A percentile compares a stretch with the other conserved stretches of the same genome.
Evolutionary conservation across 306 rosid genomes (phyloP).

Genomic region (Cucurbita pepo): DNA sequence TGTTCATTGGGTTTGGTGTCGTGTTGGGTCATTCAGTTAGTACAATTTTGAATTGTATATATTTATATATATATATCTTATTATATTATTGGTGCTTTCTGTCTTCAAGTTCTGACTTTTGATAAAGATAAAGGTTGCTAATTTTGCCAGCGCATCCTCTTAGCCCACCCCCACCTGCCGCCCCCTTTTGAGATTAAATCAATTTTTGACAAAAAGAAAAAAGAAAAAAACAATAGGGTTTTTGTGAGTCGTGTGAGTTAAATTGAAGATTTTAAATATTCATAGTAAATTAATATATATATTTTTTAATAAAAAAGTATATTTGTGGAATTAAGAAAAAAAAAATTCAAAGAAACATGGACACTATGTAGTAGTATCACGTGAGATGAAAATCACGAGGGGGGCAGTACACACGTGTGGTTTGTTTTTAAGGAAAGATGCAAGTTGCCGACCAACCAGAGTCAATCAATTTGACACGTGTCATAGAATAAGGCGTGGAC

Average conservation of each 20-base stretch:
- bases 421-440: not conserved
- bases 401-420: not conserved
- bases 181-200: not conserved
- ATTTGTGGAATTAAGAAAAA: too few relatives aligned
- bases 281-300: too few relatives aligned
- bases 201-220: too few relatives aligned
- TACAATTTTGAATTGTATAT: not conserved
- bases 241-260: too few relatives aligned
- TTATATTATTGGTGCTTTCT: not conserved
- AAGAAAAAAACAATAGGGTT: too few relatives aligned
- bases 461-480: not conserved
- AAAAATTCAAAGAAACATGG: too few relatives aligned
- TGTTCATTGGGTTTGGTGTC: not conserved
- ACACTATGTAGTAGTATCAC: not conserved
- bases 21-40: not conserved
- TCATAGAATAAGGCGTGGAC: not conserved
- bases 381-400: not conserved
- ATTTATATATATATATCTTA: not conserved
- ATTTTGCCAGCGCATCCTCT: not conserved
- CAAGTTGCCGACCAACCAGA: not conserved
- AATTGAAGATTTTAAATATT: too few relatives aligned
- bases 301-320: too few relatives aligned
- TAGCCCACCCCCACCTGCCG: not conserved
- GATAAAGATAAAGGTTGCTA: not conserved
- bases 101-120: not conserved